Evolutionary conservation across 2,329 filamentous ascomycete species (phyloP).

Genomic region (Trichoderma sp.): DNA sequence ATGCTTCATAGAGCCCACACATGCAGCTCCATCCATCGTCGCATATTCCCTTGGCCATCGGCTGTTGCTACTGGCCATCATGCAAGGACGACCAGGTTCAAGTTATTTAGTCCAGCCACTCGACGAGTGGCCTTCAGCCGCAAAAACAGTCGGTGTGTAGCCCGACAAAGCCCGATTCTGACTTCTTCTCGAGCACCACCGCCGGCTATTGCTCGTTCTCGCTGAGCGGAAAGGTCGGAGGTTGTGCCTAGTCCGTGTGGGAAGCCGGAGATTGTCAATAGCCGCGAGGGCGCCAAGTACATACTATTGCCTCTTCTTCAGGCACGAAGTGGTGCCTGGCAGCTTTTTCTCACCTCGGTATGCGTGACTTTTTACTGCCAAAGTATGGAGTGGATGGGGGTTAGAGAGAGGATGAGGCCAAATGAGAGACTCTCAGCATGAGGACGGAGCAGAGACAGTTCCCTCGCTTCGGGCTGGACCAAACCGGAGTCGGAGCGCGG

Average conservation of each 20-base stretch:
- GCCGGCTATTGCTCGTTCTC: constrained; percentile 5
- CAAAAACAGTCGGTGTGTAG: constrained; percentile 24
- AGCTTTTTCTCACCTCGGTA: too few relatives aligned
- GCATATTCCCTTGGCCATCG: constrained; percentile 6
- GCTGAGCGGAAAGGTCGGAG: constrained; percentile 14
- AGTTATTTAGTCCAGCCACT: constrained; percentile 5
- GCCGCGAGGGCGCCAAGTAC: background rate
- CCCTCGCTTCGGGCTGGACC: background rate
- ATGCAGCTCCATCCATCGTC: background rate
- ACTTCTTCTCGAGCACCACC: background rate
- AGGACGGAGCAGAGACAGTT: background rate
- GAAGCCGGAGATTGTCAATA: constrained; percentile 3
- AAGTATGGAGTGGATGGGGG: too few relatives aligned
- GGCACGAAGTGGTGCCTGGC: background rate
- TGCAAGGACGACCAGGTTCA: constrained; percentile 5
- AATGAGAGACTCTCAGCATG: background rate
- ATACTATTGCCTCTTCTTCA: background rate
- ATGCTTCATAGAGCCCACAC: too few relatives aligned
- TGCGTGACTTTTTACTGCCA: too few relatives aligned
- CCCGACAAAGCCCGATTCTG: constrained; percentile 23
- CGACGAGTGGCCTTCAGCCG: constrained; percentile 18
- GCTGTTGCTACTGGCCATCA: constrained; percentile 20
- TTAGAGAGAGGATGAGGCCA: too few relatives aligned
- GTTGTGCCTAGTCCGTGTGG: constrained; percentile 3
- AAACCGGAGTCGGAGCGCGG: background rate